Evolutionary conservation across 371 early-diverging fungal species (phyloP), one percentile per base, ranked within the genome.

Genomic region (Chytridium lagenaria): DNA sequence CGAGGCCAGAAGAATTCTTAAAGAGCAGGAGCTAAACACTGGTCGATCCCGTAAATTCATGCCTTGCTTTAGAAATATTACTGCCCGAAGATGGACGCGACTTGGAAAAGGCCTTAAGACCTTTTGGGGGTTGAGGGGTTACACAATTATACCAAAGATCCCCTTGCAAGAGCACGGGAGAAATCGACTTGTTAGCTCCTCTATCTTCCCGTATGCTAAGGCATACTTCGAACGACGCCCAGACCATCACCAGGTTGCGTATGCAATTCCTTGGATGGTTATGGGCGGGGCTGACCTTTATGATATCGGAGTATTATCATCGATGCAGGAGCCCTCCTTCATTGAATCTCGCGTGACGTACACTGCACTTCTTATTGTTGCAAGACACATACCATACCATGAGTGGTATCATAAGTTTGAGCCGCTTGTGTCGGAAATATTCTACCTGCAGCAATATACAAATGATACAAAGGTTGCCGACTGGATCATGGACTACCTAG

Each of bases 261-360:
- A 80, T 61, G 36, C 78, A 31, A 26, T 80, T 37, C 80, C 80
- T n/a, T 80, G 80, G 80, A 78, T 77, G 76, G 77, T 75, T 0
- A 75, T 74, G 12, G 80, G 80, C 0, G 80, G 80, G 12, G 80
- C 80, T 2, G 80, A 80, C 50, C 49, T 78, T 1, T 80, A 77
- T 59, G 80, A 80, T 51, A n/a, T 72, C 7, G 40, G 70, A 26
- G 73, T 77, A 22, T 69, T 78, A 22, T 23, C 28, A 23, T 59
- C 74, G 5, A 30, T 68, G 3, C 68, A 33, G n/a, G 30, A 52
- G 26, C n/a, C 5, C n/a, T 55, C n/a, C 23, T 16, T 15, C 64
- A 59, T 22, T 16, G 38, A 0, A 3, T 52, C 12, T 34, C 51
- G n/a, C 5, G 1, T 3, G 30, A 12, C 33, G 26, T 40, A n/a